Base-by-base conservation (phyloP, 495 filamentous ascomycete species). In the Penicillium lagena region DNA sequence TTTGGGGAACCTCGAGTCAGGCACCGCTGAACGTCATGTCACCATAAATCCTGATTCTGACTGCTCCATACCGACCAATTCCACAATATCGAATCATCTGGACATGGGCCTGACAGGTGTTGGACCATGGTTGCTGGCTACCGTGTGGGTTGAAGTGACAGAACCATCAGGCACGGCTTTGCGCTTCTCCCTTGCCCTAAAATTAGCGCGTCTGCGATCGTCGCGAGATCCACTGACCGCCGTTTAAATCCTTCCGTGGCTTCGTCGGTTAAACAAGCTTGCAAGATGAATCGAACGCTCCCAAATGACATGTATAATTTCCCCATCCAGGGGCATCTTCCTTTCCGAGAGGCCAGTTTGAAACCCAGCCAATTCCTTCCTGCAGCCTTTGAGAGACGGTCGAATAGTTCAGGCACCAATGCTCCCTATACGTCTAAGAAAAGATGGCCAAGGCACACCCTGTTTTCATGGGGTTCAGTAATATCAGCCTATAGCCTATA, bases 331-430 rank as follows among this genome's bases (percentile, higher is more conserved):
- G 31, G 43, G 33, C 33, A 34, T 30, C n/a, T 49, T 54, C 44
- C 39, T 39, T 51, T 51, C 44, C 42, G 42, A 54, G 32, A 49
- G 40, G 42, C 29, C 49, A 12, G 32, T 51, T 51, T 30, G 0
- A 11, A 52, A 38, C 35, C 33, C 33, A 42, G 14, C 50, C 48
- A 36, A 41, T 36, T 35, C n/a, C 37, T 15, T 33, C 39, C 43
- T 12, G n/a, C 31, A 43, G 40, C 38, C 9, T 37, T 41, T 29
- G 47, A 47, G 45, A 40, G 2, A 6, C 4, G 0, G 22, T 22
- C 22, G 22, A 22, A 22, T 22, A 22, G 22, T 22, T 22, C 22
- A 22, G 22, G 22, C 22, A 22, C 22, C 4, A 0, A 22, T 22
- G 4, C 22, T 22, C 4, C 15, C 1, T 17, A 46, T 44, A 38